These are phyloP conservation scores for Calonectria ilicicola DNA, from an alignment of 2,329 filamentous ascomycete genomes.

Conservation along the genomic window DNA sequence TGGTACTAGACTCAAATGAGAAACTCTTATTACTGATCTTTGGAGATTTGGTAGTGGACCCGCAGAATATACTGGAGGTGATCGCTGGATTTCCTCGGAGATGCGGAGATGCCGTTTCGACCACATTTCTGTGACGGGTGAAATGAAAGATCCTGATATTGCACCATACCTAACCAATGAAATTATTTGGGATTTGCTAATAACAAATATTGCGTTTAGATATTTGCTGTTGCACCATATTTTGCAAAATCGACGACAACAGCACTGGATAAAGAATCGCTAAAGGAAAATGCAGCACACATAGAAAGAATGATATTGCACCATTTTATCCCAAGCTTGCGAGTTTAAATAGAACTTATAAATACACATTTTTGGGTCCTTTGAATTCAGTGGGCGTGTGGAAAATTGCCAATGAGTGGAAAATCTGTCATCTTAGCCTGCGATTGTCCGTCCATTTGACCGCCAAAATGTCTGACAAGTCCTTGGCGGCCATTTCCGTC, in stretches of 20 bases:
- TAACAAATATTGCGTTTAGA: background rate
- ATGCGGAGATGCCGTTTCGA: background rate
- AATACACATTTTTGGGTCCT: background rate
- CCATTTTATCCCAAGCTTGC: background rate
- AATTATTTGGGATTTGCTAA: background rate
- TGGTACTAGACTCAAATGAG: background rate
- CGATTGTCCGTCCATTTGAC: background rate
- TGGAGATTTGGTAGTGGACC: background rate
- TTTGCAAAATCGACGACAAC: background rate
- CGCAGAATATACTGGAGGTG: background rate
- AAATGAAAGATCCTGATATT: background rate
- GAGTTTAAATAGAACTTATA: background rate
- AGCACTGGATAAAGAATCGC: background rate
- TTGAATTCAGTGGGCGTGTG: background rate
- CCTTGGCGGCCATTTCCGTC: background rate
- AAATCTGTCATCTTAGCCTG: too few relatives aligned
- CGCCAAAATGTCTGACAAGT: background rate
- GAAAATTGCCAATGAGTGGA: background rate
- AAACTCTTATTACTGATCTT: too few relatives aligned
- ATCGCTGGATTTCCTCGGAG: background rate
- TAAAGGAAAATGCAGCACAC: too few relatives aligned
- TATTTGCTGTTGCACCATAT: background rate
- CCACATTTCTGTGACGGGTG: background rate
- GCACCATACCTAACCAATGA: constrained; percentile 1
- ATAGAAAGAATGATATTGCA: background rate